A percentile compares a stretch with the other conserved stretches of the same genome.
phyloP scores from a whole-genome alignment of 2,329 filamentous ascomycete species.

The Microsporum ferrugineum region DNA sequence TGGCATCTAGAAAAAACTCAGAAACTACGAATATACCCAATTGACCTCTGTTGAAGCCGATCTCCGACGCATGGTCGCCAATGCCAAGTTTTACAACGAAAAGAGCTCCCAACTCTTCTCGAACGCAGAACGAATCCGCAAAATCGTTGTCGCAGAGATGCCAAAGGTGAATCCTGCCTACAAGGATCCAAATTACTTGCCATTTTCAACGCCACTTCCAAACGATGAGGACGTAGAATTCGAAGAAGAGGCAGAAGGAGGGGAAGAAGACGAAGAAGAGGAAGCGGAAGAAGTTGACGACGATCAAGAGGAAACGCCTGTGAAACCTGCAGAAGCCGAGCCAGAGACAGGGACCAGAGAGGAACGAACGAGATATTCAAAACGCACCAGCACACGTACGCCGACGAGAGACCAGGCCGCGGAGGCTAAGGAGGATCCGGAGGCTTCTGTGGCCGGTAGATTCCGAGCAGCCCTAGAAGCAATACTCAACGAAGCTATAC shows the following conservation, averaged over 20 bases:
- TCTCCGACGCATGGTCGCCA: slow-evolving; percentile 76
- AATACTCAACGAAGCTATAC: slow-evolving; percentile 62
- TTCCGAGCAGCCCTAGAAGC: slow-evolving; percentile 84
- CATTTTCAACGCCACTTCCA: slow-evolving; percentile 62
- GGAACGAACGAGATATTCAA: slow-evolving; percentile 6
- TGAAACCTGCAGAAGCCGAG: slow-evolving; percentile 8
- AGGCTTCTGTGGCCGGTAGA: background rate
- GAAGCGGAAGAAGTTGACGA: background rate
- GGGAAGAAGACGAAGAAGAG: background rate
- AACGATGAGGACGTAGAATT: slow-evolving; percentile 24
- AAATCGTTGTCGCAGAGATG: slow-evolving; percentile 81
- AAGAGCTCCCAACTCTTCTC: slow-evolving; percentile 62
- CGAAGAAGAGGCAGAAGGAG: slow-evolving; percentile 23
- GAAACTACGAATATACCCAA: slow-evolving; percentile 54
- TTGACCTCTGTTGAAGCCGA: slow-evolving; percentile 71
- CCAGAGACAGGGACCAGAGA: background rate
- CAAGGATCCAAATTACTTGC: slow-evolving; percentile 54
- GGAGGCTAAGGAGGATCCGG: slow-evolving; percentile 46
- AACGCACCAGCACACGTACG: slow-evolving; percentile 4
- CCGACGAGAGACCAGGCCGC: slow-evolving; percentile 14
- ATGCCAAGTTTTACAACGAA: slow-evolving; percentile 74
- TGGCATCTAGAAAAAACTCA: slow-evolving; percentile 47
- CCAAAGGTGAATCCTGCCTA: slow-evolving; percentile 77
- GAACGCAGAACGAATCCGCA: slow-evolving; percentile 76
- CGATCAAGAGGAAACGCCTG: background rate